Base-by-base conservation (phyloP, 495 filamentous ascomycete genomes). In the Tuber melanosporum region DNA sequence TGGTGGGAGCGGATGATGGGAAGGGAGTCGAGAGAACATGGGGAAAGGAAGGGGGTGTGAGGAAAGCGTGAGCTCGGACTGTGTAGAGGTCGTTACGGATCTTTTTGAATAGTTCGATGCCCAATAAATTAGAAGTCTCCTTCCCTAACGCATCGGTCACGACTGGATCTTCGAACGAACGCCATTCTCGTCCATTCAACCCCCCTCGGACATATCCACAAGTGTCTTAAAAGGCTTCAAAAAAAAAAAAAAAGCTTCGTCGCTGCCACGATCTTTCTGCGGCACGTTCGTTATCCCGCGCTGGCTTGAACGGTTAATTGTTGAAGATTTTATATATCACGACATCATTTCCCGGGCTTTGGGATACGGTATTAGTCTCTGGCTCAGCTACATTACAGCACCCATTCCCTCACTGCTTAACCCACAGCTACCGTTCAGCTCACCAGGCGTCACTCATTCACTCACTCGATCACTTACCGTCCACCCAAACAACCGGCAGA, bases 221-320 rank as follows among this genome's bases (percentile, higher is more conserved):
- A 49, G 78, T 80, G 78, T 71, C 78, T 79, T 44, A 8, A 76
- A 79, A 75, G 17, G 70, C 66, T 80, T 72, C 47, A 75, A 78
- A 66, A 32, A n/a, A n/a, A 52, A 52, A 8, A 57, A 49, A 0
- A 49, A 66, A 73, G 77, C 57, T 76, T 78, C 74, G 70, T 80
- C 78, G 71, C 77, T 80, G 73, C 78, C 73, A 76, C 78, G 71
- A 76, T 80, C 73, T 44, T 80, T 80, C 73, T 80, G 77, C 77
- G 78, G 71, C 78, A 76, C 77, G 78, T 80, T 79, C 78, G 78
- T 80, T 78, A 80, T 80, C 78, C 78, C 77, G 78, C 78, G 77
- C 79, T 80, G 73, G 73, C 76, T 80, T 80, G 73, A 75, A 66
- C 75, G 44, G 46, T 74, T 78, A 73, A 47, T 47, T 47, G 49